Conservation (phyloP, 306 rosid species). For the Comarum palustre region DNA sequence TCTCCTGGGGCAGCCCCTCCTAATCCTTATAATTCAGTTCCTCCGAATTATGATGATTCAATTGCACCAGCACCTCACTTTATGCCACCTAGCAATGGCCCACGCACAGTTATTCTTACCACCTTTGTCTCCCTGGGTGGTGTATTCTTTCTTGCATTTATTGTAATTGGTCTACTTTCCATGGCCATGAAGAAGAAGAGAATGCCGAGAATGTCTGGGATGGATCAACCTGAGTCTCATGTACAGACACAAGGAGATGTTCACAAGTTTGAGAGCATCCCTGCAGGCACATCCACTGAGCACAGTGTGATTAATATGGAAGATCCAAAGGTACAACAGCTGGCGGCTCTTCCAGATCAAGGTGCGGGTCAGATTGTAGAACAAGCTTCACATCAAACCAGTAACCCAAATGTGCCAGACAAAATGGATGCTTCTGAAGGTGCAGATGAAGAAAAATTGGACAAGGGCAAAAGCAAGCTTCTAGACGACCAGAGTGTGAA, state of each 20-base stretch:
- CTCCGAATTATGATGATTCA: not conserved
- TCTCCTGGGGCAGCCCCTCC: not conserved
- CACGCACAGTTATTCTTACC: not conserved
- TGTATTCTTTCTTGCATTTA: conserved; percentile 23
- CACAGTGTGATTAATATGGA: not conserved
- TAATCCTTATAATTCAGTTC: not conserved
- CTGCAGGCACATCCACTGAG: not conserved
- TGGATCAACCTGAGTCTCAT: not conserved
- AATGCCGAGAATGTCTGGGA: not conserved
- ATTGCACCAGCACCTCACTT: not conserved
- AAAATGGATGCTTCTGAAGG: not conserved
- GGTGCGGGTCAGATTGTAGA: not conserved
- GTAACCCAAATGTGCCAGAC: not conserved
- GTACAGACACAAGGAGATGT: not conserved
- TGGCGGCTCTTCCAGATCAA: not conserved
- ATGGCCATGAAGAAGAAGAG: conserved; percentile 20
- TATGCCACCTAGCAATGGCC: not conserved
- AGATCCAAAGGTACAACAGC: not conserved
- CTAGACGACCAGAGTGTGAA: no score
- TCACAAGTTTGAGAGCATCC: not conserved
- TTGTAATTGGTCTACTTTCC: conserved; percentile 18
- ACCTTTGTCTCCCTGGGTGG: conserved; percentile 23
- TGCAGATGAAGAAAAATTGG: not conserved
- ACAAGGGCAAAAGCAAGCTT: not conserved
- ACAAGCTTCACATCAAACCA: not conserved